Evolutionary conservation across 1,139 yeast species (phyloP).

Genomic region (Suzukiozyma palmioleophila): DNA sequence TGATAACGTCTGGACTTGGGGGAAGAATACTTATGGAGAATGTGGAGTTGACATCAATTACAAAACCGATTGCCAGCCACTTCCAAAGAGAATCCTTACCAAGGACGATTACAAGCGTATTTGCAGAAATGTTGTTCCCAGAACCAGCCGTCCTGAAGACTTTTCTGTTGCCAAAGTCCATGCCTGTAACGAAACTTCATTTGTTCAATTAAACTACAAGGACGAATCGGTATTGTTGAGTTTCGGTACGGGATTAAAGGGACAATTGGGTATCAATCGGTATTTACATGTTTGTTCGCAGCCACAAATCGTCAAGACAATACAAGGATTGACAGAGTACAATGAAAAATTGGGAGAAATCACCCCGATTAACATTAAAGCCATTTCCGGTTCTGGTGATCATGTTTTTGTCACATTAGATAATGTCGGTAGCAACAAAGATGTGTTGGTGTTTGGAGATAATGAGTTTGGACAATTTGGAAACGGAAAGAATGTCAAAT

Average conservation of each 20-base stretch:
- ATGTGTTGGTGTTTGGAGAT: constrained; percentile 78
- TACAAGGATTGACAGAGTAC: constrained; percentile 42
- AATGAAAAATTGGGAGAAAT: constrained; percentile 28
- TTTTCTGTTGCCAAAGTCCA: constrained; percentile 47
- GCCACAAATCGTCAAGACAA: constrained; percentile 58
- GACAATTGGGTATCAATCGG: constrained; percentile 82
- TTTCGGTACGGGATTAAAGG: constrained; percentile 82
- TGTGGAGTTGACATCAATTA: constrained; percentile 68
- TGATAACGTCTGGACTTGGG: constrained; percentile 79
- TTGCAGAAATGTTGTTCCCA: constrained; percentile 21
- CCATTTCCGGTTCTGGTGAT: constrained; percentile 58
- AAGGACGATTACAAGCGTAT: constrained; percentile 18
- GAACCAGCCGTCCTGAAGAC: constrained; percentile 27
- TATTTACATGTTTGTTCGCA: constrained; percentile 68
- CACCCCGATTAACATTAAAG: constrained; percentile 43
- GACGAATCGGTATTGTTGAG: constrained; percentile 41
- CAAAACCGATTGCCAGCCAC: constrained; percentile 62
- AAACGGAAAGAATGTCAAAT: constrained; percentile 65
- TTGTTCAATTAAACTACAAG: constrained; percentile 36
- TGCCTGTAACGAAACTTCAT: constrained; percentile 71
- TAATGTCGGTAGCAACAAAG: constrained; percentile 41
- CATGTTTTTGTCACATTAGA: constrained; percentile 62
- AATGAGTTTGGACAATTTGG: constrained; percentile 83
- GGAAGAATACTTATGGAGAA: constrained; percentile 78
- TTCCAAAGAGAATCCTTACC: constrained; percentile 54